phyloP scores from a whole-genome alignment of 2,329 filamentous ascomycete species.

The Ophiognomonia clavigignenti-juglandacearum region DNA sequence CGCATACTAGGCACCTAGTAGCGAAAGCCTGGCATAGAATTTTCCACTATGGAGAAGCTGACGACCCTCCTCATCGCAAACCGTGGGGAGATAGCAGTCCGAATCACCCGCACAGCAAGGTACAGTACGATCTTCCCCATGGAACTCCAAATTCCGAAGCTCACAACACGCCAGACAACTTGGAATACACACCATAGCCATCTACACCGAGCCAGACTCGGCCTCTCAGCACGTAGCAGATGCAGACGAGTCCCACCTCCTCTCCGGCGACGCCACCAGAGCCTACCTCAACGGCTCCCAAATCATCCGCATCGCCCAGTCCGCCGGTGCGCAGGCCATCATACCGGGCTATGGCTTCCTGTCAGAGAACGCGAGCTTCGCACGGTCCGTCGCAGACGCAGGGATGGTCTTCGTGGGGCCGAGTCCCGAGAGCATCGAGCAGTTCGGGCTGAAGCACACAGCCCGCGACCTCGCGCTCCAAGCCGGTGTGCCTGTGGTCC shows the following conservation, averaged over 20 bases:
- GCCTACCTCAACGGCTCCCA: conserved; percentile 17
- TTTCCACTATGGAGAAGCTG: conserved; percentile 23
- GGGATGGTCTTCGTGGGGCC: conserved; percentile 57
- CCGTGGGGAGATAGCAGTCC: conserved; percentile 52
- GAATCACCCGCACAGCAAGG: conserved; percentile 42
- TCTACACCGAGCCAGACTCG: conserved; percentile 54
- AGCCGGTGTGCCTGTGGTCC: conserved; percentile 38
- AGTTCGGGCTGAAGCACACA: conserved; percentile 55
- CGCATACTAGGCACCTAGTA: too few species aligned
- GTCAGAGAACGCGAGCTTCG: conserved; percentile 58
- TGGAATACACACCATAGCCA: conserved; percentile 45
- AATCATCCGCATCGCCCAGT: conserved; percentile 30
- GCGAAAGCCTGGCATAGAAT: too few species aligned
- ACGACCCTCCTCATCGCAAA: conserved; percentile 54
- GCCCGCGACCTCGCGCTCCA: conserved; percentile 48
- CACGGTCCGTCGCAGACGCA: conserved; percentile 42
- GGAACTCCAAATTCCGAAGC: too few species aligned
- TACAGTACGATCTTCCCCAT: too few species aligned
- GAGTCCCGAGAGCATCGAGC: conserved; percentile 44
- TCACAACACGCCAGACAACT: conserved; percentile 25
- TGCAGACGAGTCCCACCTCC: conserved; percentile 47
- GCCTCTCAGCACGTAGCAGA: conserved; percentile 47
- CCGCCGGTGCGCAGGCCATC: conserved; percentile 45
- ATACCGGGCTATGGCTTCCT: conserved; percentile 64
- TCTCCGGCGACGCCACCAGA: conserved; percentile 36